Percentiles rank a stretch among this genome's conserved stretches.
These are phyloP conservation scores for Austroboletus festivus DNA, from an alignment of 768 basidiomycete species.

Conservation along the genomic window DNA sequence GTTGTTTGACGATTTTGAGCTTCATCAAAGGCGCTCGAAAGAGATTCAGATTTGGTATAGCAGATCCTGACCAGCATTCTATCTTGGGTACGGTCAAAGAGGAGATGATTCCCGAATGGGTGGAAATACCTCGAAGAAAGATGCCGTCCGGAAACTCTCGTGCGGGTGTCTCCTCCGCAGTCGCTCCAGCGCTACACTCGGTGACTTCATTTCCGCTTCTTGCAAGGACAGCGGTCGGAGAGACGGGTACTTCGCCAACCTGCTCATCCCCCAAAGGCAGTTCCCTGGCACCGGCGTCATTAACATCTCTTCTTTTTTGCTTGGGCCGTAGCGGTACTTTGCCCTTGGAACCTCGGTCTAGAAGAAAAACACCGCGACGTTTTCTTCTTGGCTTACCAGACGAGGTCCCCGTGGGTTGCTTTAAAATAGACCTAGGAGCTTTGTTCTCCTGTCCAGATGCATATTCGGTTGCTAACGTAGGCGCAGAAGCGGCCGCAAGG, in stretches of 20 bases:
- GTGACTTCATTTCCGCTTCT: conserved; percentile 54
- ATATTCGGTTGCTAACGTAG: conserved; percentile 8
- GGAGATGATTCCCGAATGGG: background rate
- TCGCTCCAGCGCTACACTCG: conserved; percentile 65
- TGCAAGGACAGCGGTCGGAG: conserved; percentile 65
- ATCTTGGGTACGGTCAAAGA: conserved; percentile 45
- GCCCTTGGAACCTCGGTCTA: conserved; percentile 11
- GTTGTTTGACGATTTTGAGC: conserved; percentile 59
- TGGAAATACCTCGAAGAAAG: conserved; percentile 66
- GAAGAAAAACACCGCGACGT: conserved; percentile 12
- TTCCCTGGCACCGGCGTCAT: conserved; percentile 12
- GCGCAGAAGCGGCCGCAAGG: conserved; percentile 10
- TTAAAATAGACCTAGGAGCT: conserved; percentile 26
- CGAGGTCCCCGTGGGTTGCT: conserved; percentile 9
- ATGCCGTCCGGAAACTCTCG: conserved; percentile 45
- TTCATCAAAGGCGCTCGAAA: conserved; percentile 62
- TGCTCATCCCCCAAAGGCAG: conserved; percentile 2
- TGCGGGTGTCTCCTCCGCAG: conserved; percentile 24
- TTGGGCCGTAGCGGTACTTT: conserved; percentile 11
- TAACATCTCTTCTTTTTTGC: conserved; percentile 22
- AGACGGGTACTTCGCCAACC: conserved; percentile 38
- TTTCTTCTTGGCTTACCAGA: conserved; percentile 5
- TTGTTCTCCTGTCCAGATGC: conserved; percentile 4
- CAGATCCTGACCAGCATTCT: conserved; percentile 83
- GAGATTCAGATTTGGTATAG: conserved; percentile 52